Evolutionary conservation across 805 yeast genomes (phyloP), one percentile per base, ranked within the genome.

Genomic region (Schwanniomyces occidentalis): DNA sequence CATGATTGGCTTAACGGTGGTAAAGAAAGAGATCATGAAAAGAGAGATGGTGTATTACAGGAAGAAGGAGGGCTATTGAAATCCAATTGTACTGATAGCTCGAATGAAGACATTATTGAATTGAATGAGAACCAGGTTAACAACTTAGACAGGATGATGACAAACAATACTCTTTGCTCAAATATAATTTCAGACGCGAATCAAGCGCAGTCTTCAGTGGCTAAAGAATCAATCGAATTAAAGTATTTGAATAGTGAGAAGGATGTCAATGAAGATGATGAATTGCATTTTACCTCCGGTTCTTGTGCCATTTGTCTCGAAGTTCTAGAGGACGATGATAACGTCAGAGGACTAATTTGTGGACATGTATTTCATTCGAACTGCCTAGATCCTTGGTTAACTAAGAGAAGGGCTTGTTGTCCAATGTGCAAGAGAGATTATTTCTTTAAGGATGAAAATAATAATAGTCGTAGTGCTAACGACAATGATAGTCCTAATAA

Each of bases 311-410:
- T 85, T 44, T 85, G 95, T 56, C 67, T 86, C 22, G 95, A 85
- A 25, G 56, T 64, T 4, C 69, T 82, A 35, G 83, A 77, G 43
- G 73, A 73, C 32, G 79, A 72, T 9, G 87, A 83, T 34, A 52
- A 57, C 1, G 87, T 86, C 2, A 74, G 95, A 32, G 87, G 87
- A 0, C 67, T 87, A 27, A 65, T 84, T 8, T 86, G 95, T 61
- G 88, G 89, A 3, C 95, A 86, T 58, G 88, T 82, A 2, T 86
- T 80, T 71, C 95, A 86, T 51, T 69, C 80, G 15, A 81, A 73
- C 12, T 86, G 95, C 58, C 71, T 87, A 34, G 88, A 82, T 44
- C 90, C 90, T 2, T 86, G 95, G 95, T 63, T 86, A 30, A 80
- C 78, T 2, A 75, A 76, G 43, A 66, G 91, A 45, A 72, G 83